phyloP scores from a whole-genome alignment of 129 eudicot species.

The Chrysanthemum lavandulifolium region DNA sequence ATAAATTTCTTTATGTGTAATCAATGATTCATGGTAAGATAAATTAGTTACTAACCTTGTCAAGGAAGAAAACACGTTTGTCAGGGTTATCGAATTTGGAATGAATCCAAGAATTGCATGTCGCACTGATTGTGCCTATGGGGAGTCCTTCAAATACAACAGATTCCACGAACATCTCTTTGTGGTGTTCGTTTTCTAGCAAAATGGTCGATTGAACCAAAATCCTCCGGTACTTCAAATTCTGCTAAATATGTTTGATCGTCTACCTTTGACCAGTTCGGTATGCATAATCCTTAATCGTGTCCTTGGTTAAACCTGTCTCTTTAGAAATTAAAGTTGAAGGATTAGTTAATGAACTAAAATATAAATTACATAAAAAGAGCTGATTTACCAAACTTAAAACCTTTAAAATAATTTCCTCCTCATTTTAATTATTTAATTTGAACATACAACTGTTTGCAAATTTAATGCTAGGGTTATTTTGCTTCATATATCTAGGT shows the following conservation, averaged over 20 bases:
- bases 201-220: slow-evolving; percentile 67
- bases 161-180: slow-evolving; percentile 46
- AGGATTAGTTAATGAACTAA: background rate
- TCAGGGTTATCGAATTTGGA: slow-evolving; percentile 40
- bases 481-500: too few species aligned
- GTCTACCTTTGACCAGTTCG: slow-evolving; percentile 10
- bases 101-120: slow-evolving; percentile 69
- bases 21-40: too few species aligned
- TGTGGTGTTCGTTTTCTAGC: slow-evolving; percentile 64
- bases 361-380: background rate
- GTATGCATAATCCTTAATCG: slow-evolving; percentile 47
- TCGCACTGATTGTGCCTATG: slow-evolving; percentile 20
- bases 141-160: slow-evolving; percentile 48
- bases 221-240: slow-evolving; percentile 40
- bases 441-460: too few species aligned
- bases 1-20: too few species aligned
- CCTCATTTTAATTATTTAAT: too few species aligned
- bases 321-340: slow-evolving; percentile 24
- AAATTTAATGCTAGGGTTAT: too few species aligned
- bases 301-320: slow-evolving; percentile 36
- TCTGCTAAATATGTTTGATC: slow-evolving; percentile 35
- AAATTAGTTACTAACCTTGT: slow-evolving; percentile 43
- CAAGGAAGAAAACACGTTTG: slow-evolving; percentile 59
- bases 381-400: too few species aligned
- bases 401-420: too few species aligned